Conservation (phyloP, 805 yeast species). For the Candida insectalens region DNA sequence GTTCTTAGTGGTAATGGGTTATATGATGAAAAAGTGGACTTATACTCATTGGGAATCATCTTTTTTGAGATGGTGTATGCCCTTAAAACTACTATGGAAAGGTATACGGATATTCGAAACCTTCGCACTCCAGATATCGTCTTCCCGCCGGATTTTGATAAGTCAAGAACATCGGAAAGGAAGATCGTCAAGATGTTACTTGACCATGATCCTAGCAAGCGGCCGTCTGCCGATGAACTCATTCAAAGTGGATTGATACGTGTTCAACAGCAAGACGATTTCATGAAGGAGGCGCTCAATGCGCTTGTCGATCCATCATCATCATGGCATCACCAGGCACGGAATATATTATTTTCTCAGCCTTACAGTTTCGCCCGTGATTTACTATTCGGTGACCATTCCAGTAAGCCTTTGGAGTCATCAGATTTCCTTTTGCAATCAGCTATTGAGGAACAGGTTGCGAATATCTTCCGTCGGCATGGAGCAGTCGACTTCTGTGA, state of each 20-base stretch:
- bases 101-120: conserved; percentile 61
- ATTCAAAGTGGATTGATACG: conserved; percentile 79
- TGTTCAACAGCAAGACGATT: conserved; percentile 81
- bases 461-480: conserved; percentile 60
- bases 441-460: conserved; percentile 50
- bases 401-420: conserved; percentile 13
- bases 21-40: conserved; percentile 92
- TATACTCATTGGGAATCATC: conserved; percentile 90
- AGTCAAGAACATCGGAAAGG: conserved; percentile 46
- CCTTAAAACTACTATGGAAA: conserved; percentile 88
- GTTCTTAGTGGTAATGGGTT: conserved; percentile 61
- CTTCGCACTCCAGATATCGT: conserved; percentile 49
- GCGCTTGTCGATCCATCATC: conserved; percentile 84
- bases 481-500: conserved; percentile 72
- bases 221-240: conserved; percentile 75
- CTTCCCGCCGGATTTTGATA: conserved; percentile 64
- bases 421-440: conserved; percentile 49
- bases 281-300: conserved; percentile 78
- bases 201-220: conserved; percentile 64
- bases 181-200: conserved; percentile 58
- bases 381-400: conserved; percentile 59
- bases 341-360: conserved; percentile 77
- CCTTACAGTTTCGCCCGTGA: conserved; percentile 82
- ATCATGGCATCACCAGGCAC: conserved; percentile 89
- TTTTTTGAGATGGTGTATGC: conserved; percentile 91